Base-by-base conservation (phyloP, 129 eudicot species). In the Silybum marianum region DNA sequence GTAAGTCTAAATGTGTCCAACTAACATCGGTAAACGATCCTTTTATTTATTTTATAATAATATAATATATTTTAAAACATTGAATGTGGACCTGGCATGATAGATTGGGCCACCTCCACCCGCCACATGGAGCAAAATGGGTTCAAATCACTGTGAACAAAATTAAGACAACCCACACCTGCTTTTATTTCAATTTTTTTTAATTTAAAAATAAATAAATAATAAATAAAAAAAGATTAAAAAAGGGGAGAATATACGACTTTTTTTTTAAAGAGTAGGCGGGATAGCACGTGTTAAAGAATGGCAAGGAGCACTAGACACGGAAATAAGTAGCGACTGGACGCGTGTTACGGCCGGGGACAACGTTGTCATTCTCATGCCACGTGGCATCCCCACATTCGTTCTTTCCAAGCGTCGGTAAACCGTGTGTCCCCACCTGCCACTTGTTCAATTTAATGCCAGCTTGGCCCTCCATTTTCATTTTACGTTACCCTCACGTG, bases 261-360 rank as follows among this genome's bases (percentile, higher is more conserved):
- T 11, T 42, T 0, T 39, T 3, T 23, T n/a, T n/a, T n/a, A n/a
- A 0, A 16, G 26, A 51, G 66, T n/a, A 58, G 66, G 66, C 66
- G 66, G 66, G 9, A 46, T 39, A 69, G 63, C 86, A 83, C 86
- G 86, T 83, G 86, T 83, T 78, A 9, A 63, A 30, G 58, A 72
- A 22, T 72, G 82, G 74, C 69, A 78, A 78, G 42, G 70, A 51
- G 66, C 86, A 54, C 62, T 1, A 12, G 65, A 83, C 86, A 83
- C 86, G 83, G 32, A 78, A 39, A 42, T 13, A n/a, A 19, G 28
- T 3, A 30, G 24, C 46, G 2, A 42, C 12, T 78, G 60, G 86
- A 83, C 86, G 86, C 86, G 86, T 83, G 86, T 72, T 78, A 71
- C 30, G 42, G 82, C 83, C 24, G 82, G 86, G 86, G 82, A 83